A percentile compares a stretch with the other conserved stretches of the same genome.
phyloP scores from a whole-genome alignment of 2,329 filamentous ascomycete species.

The Gyromitra esculenta region DNA sequence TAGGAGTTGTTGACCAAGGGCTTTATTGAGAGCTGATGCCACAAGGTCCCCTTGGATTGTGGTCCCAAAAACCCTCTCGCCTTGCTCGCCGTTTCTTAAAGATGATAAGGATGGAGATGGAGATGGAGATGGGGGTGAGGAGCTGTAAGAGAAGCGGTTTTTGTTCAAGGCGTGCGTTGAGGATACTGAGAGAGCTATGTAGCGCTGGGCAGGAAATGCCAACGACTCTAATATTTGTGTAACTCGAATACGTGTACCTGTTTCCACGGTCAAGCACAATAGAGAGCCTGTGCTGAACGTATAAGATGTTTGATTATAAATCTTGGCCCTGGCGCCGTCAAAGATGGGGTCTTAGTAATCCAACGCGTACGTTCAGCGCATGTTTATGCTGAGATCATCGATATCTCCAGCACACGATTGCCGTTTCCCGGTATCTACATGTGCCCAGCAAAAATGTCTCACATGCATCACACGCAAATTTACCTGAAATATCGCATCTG shows the following conservation, averaged over 20 bases:
- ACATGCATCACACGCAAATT: neutral
- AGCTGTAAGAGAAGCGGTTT: neutral
- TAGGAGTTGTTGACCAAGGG: neutral
- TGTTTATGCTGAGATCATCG: neutral
- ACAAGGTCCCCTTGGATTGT: neutral
- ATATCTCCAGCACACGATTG: neutral
- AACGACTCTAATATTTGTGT: conserved; percentile 3
- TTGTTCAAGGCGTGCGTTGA: neutral
- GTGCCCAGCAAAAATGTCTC: neutral
- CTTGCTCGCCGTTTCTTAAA: neutral
- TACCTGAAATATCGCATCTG: neutral
- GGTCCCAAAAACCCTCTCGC: neutral
- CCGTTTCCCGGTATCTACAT: neutral
- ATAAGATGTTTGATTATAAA: conserved; percentile 17
- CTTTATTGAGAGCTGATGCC: neutral
- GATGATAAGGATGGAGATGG: neutral
- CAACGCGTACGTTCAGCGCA: neutral
- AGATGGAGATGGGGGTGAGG: neutral
- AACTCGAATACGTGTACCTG: conserved; percentile 18
- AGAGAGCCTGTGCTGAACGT: neutral
- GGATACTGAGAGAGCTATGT: neutral
- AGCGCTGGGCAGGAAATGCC: neutral
- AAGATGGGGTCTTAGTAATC: neutral
- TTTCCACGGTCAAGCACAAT: conserved; percentile 6
- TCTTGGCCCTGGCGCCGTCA: neutral